Evolutionary conservation across 1,139 yeast genomes (phyloP), one percentile per base, ranked within the genome.

Genomic region (Ogataea hybrid): DNA sequence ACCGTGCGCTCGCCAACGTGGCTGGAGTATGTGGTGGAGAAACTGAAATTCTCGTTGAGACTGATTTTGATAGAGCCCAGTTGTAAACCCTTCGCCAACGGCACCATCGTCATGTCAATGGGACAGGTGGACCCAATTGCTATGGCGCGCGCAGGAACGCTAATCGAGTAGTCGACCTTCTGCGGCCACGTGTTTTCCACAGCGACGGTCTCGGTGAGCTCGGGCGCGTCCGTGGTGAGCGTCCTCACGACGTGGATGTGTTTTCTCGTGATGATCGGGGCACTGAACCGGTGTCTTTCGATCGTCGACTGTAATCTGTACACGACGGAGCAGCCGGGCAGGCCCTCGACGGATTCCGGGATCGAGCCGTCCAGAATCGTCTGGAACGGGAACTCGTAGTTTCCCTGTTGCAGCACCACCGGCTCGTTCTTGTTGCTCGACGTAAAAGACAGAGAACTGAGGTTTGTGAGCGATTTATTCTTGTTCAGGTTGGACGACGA

Each of bases 161-260:
- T 84, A 42, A 92, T 77, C 2, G 92, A 78, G 63, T 92, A 92
- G 56, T 94, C 97, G 35, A 92, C 87, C 62, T 92, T 92, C 36
- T 79, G 70, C 3, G 98, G 97, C 99, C 99, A 94, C 0, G 92
- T 83, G 61, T 92, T 92, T 58, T 89, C 96, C 17, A 92, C 95
- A 0, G 96, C 89, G 52, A 89, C 86, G 0, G 97, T 88, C 64
- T 92, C 97, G 0, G 94, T 75, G 33, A 90, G 69, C 58, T 94
- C 98, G 2, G 87, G 77, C 0, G 95, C 79, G 63, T 90, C 97
- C 1, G 95, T 77, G 0, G 96, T 82, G 44, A 90, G 66, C 0
- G 98, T 92, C 52, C 98, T 74, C n/a, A 92, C 79, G 11, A 94
- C 82, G 47, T 96, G 75, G 9, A 94, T 52, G 56, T 83, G 90